These are phyloP conservation scores for Amesomyces nigricolor DNA, from an alignment of 2,329 filamentous ascomycete species.

Conservation along the genomic window DNA sequence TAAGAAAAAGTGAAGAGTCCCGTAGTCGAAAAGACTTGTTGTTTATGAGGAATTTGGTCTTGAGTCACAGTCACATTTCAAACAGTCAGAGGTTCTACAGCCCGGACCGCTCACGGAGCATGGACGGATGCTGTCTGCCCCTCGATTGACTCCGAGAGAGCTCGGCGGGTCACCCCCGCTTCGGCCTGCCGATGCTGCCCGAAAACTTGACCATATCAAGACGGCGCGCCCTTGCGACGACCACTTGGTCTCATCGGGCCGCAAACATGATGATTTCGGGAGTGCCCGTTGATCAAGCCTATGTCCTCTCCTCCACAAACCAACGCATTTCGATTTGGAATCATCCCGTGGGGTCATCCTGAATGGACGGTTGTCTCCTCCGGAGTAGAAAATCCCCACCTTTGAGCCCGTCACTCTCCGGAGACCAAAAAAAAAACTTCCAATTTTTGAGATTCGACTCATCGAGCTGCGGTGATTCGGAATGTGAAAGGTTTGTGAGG, in stretches of 20 bases:
- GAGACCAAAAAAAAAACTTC: neutral
- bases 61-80: constrained; percentile 1
- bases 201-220: neutral
- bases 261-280: neutral
- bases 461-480: neutral
- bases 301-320: neutral
- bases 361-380: neutral
- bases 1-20: no score
- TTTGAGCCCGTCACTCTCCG: no score
- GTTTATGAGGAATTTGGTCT: neutral
- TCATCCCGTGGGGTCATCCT: neutral
- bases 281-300: neutral
- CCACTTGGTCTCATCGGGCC: neutral
- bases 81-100: no score
- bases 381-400: neutral
- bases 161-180: neutral
- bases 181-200: constrained; percentile 10
- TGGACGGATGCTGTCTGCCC: neutral
- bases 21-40: neutral
- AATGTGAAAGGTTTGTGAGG: neutral
- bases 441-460: constrained; percentile 5
- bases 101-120: neutral
- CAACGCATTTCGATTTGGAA: neutral
- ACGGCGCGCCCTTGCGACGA: constrained; percentile 11
- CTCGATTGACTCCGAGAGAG: neutral